phyloP scores from a whole-genome alignment of 129 eudicot species.

The Silybum marianum region DNA sequence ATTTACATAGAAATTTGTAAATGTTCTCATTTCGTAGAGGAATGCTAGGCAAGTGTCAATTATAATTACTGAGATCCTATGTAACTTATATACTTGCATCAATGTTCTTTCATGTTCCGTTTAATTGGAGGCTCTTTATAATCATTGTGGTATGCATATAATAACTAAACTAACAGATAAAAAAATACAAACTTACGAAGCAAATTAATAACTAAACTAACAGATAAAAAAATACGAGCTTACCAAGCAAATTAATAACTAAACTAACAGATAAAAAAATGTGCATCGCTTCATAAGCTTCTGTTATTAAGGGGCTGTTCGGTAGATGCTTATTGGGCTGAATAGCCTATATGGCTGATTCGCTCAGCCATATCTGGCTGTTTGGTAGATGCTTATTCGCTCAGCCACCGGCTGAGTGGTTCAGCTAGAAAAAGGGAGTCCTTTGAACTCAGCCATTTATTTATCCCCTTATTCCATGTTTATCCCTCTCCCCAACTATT shows the following conservation, averaged over 20 bases:
- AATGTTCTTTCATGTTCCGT: neutral
- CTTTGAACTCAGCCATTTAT: too few relatives aligned
- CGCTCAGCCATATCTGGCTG: too few relatives aligned
- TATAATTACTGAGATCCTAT: neutral
- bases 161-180: neutral
- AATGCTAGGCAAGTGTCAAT: neutral
- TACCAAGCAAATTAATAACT: neutral
- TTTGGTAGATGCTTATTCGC: too few relatives aligned
- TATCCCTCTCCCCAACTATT: too few relatives aligned
- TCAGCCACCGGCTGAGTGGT: too few relatives aligned
- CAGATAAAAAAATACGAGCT: too few relatives aligned
- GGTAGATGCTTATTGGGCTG: too few relatives aligned
- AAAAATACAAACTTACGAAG: too few relatives aligned
- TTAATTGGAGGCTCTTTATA: neutral
- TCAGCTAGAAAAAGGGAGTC: too few relatives aligned
- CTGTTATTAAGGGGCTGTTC: neutral
- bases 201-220: neutral
- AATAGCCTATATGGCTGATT: too few relatives aligned
- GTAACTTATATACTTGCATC: conserved; percentile 6
- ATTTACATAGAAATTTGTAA: neutral
- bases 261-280: neutral
- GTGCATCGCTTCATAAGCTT: conserved; percentile 1
- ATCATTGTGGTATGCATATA: neutral
- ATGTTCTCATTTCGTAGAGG: neutral
- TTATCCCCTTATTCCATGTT: too few relatives aligned